Evolutionary conservation across 106 monocot species (phyloP), one percentile per base, ranked within the genome.

Genomic region (Hemerocallis citrina): DNA sequence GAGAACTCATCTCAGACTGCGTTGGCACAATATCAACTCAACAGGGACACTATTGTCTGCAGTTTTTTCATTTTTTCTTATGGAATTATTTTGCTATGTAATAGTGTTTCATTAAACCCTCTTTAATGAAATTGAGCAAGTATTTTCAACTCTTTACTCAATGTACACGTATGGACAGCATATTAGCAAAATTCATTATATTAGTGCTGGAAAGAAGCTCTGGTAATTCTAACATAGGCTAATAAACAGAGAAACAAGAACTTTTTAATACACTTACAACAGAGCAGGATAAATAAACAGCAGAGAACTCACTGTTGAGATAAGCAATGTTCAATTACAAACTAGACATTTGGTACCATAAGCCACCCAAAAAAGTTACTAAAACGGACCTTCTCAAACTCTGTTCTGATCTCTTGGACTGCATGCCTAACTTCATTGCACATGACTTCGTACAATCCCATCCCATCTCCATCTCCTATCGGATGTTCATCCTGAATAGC

Each of bases 401-500:
- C 80, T 22, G 52, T 77, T 63, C 81, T 88, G 52, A 95, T 78
- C 54, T 90, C 90, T 16, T 84, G 74, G 40, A 89, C 85, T 25
- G 78, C 80, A 78, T 79, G 65, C 45, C 81, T 73, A 13, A 84
- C 83, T 85, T 98, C 87, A 66, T 81, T 98, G 3, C 79, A 76
- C 86, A 81, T 88, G 21, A 24, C 84, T 64, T 88, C 81, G 75
- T 88, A 91, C 2, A 91, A 50, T 37, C 63, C 76, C 70, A 19
- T 29, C 35, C 52, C 68, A 7, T 81, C 73, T 13, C 52, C 79
- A 70, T 92, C 80, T 35, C 62, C 59, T 61, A 29, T 43, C 31
- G 72, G 74, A 43, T 79, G 81, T 36, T 85, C 75, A 62, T 16
- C 61, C 84, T 81, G 64, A 43, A 40, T 59, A 63, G 30, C 19